Base-by-base conservation (phyloP, 23 red algal genomes). In the Gracilariopsis chorda region DNA sequence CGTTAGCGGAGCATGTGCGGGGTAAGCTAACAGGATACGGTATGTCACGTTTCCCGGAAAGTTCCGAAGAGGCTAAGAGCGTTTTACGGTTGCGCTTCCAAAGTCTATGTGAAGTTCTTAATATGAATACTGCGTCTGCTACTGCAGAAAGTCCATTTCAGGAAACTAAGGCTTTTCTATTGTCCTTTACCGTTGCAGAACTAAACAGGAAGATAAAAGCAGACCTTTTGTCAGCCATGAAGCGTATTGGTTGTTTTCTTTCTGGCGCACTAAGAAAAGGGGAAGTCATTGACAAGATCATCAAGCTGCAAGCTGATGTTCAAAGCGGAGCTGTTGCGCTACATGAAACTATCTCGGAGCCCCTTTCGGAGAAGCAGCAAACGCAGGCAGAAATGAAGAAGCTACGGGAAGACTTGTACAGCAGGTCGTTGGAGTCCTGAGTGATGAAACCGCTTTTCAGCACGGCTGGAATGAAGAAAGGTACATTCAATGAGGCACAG, bases 391-490 rank as follows among this genome's bases (percentile, higher is more conserved):
- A 83, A 25, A 83, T 36, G 21, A 65, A 83, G 39, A 32, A 10
- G 23, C 14, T 83, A 16, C 1, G 7, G 42, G 57, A 44, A 7
- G 42, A 20, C 23, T 39, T 68, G 9, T 65, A 63, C 35, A 59
- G 24, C 4, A 40, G 12, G 12, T 62, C 43, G 11, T 65, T 83
- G 12, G 13, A 41, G 7, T 63, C 52, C 0, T 83, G 19, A 35
- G 28, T 44, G n/a, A 83, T 68, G 23, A 83, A 83, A 43, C 79
- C 53, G 25, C 34, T 83, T 25, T 40, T 44, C 3, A 83, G 51
- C 56, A 83, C 57, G 0, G 41, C 55, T 1, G 53, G 79, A 6
- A 83, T 84, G 40, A 84, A 84, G 52, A 28, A 84, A 51, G 52
- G 59, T 14, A 39, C 29, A 1, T 65, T 84, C 16, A 84, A 84